A percentile compares a stretch with the other conserved stretches of the same genome.
Evolutionary conservation across 345 rosid genomes (phyloP).

Genomic region (Angophora floribunda): DNA sequence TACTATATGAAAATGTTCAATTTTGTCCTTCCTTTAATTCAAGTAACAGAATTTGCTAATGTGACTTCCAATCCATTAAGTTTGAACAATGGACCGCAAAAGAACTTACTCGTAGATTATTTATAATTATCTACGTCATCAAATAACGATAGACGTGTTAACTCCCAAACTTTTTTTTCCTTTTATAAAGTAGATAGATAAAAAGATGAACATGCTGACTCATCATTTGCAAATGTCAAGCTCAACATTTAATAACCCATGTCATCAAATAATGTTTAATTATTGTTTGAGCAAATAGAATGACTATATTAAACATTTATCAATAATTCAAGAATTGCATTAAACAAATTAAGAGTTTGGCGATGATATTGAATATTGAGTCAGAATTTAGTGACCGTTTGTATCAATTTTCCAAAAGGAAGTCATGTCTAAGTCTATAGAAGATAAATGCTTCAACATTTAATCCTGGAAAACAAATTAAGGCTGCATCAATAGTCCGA

Average conservation of each 20-base stretch:
- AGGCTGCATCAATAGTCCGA: neutral
- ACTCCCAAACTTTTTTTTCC: too few species aligned
- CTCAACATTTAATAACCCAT: neutral
- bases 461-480: neutral
- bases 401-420: neutral
- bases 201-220: too few species aligned
- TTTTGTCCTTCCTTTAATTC: neutral
- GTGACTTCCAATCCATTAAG: neutral
- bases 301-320: too few species aligned
- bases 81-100: neutral
- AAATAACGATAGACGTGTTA: too few species aligned
- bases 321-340: too few species aligned
- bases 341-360: neutral
- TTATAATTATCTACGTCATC: neutral
- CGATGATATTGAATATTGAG: neutral
- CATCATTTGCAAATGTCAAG: too few species aligned
- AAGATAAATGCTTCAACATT: neutral
- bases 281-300: too few species aligned
- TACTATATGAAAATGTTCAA: neutral
- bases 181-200: too few species aligned
- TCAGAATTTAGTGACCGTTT: neutral
- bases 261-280: too few species aligned
- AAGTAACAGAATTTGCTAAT: neutral
- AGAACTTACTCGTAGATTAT: neutral
- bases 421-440: neutral